These are phyloP conservation scores for Marchantia paleacea DNA, from an alignment of 225 moss, liverwort and hornwort species.

Conservation along the genomic window DNA sequence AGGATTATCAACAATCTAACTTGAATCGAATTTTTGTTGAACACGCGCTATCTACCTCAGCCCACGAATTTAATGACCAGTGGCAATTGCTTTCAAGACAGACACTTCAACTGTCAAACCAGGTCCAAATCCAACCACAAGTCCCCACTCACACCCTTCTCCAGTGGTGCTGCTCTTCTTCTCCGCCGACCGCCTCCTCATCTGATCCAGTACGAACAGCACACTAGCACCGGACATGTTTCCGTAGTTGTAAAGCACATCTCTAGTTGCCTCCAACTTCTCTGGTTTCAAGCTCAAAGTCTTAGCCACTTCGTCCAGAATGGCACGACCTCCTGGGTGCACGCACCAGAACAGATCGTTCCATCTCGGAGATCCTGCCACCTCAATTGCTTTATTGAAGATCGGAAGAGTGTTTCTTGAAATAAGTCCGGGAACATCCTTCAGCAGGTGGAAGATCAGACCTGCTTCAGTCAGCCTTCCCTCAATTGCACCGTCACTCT, in stretches of 20 bases:
- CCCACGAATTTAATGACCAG: no score
- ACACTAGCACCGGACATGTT: no score
- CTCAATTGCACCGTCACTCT: conserved; percentile 39
- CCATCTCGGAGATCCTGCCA: not conserved
- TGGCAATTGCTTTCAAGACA: not conserved
- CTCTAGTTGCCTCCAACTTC: conserved; percentile 14
- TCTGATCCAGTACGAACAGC: not conserved
- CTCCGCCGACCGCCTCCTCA: not conserved
- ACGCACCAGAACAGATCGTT: conserved; percentile 28
- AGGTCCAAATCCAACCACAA: conserved; percentile 3
- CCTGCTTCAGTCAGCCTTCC: conserved; percentile 35
- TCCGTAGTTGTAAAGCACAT: not conserved
- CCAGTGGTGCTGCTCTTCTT: conserved; percentile 8
- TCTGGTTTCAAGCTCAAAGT: conserved; percentile 35
- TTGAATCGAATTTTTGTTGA: no score
- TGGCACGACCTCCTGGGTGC: conserved; percentile 9
- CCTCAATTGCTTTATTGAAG: no score
- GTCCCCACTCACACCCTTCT: not conserved
- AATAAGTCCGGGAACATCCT: conserved; percentile 57
- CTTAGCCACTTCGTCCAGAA: conserved; percentile 15
- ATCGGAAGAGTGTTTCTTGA: conserved; percentile 17
- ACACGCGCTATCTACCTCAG: no score
- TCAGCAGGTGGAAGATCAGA: conserved; percentile 48
- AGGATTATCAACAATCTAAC: no score
- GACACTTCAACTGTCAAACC: conserved; percentile 3